A percentile compares a stretch with the other conserved stretches of the same genome.
These are phyloP conservation scores for Cytospora piceicola DNA, from an alignment of 2,329 filamentous ascomycete species.

Conservation along the genomic window DNA sequence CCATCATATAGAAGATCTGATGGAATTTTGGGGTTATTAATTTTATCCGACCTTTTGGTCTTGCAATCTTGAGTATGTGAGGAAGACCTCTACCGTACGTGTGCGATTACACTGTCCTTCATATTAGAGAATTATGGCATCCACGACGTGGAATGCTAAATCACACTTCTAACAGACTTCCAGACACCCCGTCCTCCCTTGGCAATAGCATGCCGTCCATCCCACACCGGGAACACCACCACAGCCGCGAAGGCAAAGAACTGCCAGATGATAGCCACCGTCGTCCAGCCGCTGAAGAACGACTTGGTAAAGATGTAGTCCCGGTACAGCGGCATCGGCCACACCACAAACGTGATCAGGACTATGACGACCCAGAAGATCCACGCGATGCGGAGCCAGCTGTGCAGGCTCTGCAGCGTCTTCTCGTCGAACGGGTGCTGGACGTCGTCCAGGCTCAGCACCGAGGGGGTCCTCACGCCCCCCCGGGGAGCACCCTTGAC, in stretches of 20 bases:
- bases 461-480: constrained; percentile 6
- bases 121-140: background rate
- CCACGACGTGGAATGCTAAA: background rate
- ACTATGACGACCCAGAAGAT: constrained; percentile 47
- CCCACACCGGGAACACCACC: constrained; percentile 52
- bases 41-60: background rate
- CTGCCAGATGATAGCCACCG: constrained; percentile 51
- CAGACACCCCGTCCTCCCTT: constrained; percentile 32
- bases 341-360: constrained; percentile 50
- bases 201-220: constrained; percentile 48
- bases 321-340: constrained; percentile 55
- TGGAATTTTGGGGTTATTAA: background rate
- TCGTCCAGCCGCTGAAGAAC: constrained; percentile 51
- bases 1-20: no score
- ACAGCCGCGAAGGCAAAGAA: constrained; percentile 51
- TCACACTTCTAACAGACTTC: constrained; percentile 10
- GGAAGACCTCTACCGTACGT: background rate
- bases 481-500: constrained; percentile 2
- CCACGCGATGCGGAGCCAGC: constrained; percentile 47
- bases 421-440: constrained; percentile 47
- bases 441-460: constrained; percentile 43
- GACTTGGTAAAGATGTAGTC: constrained; percentile 51
- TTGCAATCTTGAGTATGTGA: no score
- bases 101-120: background rate
- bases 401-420: constrained; percentile 41